phyloP scores from a whole-genome alignment of 768 basidiomycete genomes.

The Panellus pusillus region DNA sequence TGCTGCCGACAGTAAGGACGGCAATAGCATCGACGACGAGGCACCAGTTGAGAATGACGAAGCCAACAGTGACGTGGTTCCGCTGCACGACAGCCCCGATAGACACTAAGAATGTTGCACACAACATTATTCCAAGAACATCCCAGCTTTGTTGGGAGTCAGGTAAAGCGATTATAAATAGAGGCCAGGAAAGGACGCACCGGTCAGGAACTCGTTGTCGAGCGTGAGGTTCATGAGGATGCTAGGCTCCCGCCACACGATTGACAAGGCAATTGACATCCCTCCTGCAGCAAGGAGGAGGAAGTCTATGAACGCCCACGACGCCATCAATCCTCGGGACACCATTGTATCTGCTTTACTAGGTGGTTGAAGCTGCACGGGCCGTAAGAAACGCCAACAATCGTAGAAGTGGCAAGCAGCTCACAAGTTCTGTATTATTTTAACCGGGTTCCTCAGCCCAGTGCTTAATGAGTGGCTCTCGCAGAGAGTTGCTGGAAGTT shows the following conservation, averaged over 20 bases:
- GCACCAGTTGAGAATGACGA: constrained; percentile 75
- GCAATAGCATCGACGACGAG: constrained; percentile 65
- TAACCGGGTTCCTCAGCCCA: constrained; percentile 20
- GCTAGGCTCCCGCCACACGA: constrained; percentile 69
- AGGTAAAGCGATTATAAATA: background rate
- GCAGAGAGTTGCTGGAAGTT: constrained; percentile 44
- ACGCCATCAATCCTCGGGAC: constrained; percentile 66
- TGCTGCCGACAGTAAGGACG: constrained; percentile 64
- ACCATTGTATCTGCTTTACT: constrained; percentile 52
- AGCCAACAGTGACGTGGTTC: constrained; percentile 65
- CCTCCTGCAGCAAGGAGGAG: constrained; percentile 70
- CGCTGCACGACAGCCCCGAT: constrained; percentile 69
- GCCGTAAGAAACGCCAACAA: constrained; percentile 7
- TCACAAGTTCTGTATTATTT: constrained; percentile 17
- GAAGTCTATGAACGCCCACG: constrained; percentile 73
- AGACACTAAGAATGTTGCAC: constrained; percentile 70
- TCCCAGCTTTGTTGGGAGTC: constrained; percentile 52
- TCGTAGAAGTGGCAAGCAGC: constrained; percentile 14
- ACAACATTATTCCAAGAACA: constrained; percentile 65
- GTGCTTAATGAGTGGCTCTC: constrained; percentile 40
- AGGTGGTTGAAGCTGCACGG: constrained; percentile 15
- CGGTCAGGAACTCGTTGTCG: constrained; percentile 52
- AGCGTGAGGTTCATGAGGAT: constrained; percentile 76
- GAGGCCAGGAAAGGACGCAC: constrained; percentile 38
- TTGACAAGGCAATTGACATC: constrained; percentile 63